Evolutionary conservation across 2,329 filamentous ascomycete genomes (phyloP), one percentile per base, ranked within the genome.

Genomic region (Xylariaceae sp.): DNA sequence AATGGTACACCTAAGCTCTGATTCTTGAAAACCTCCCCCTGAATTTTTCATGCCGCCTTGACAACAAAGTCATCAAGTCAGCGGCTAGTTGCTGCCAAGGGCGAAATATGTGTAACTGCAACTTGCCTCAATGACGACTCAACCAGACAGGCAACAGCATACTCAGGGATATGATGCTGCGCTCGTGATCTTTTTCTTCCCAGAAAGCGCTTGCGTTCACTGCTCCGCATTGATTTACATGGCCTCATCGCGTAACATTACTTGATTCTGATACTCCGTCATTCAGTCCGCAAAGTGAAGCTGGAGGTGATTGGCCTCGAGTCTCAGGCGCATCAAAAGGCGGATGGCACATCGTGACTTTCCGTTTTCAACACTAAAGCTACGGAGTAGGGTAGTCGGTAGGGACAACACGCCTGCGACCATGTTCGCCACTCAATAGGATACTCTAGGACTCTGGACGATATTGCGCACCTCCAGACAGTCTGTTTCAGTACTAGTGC

Each of bases 1-100:
- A 48, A 39, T 10, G 39, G 45, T 30, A 39, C 53, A n/a, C 23
- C 59, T n/a, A 65, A 65, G 53, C 63, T 65, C 35, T 65, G 47
- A 63, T 57, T 41, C n/a, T 57, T 30, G 50, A 8, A 9, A n/a
- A 58, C 11, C n/a, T 10, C 51, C 11, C 13, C 13, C 9, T 9
- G 17, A 17, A 10, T 11, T 41, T 39, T 48, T 4, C 17, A 39
- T 37, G 37, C 47, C 53, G 35, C 18, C 35, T 45, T 44, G 15
- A 37, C 30, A 49, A 34, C 51, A 41, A 15, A 45, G 13, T 54
- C 45, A 45, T 45, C 30, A 18, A 45, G 44, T 51, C 34, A 23
- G 48, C 45, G 44, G 15, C 13, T 39, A 10, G 5, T 49, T 55
- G 39, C 51, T 53, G 44, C 23, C 54, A 9, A 34, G 23, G 45